A percentile compares a stretch with the other conserved stretches of the same genome.
phyloP scores from a whole-genome alignment of 495 filamentous ascomycete species.

The Parmelia sp. region DNA sequence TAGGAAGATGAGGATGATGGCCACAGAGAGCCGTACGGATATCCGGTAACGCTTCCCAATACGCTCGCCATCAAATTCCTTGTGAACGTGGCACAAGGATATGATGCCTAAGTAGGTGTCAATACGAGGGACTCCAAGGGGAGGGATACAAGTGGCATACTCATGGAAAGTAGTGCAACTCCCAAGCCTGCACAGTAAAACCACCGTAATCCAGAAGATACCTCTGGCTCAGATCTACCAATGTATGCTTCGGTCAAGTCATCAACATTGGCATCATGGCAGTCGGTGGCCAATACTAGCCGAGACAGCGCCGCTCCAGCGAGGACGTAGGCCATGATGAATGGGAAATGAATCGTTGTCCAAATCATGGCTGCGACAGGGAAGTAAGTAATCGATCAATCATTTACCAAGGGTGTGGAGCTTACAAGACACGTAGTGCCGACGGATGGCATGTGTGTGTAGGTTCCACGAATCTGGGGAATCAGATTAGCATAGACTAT shows the following conservation, averaged over 20 bases:
- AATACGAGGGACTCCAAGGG: background rate
- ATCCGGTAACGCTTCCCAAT: constrained; percentile 43
- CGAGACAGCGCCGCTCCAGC: constrained; percentile 45
- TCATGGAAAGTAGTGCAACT: constrained; percentile 47
- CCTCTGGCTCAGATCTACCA: constrained; percentile 36
- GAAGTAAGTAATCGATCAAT: background rate
- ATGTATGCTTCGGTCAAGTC: constrained; percentile 42
- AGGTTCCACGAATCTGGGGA: constrained; percentile 41
- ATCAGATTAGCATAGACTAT: background rate
- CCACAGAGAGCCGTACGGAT: constrained; percentile 41
- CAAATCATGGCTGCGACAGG: constrained; percentile 34
- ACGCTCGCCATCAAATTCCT: constrained; percentile 36
- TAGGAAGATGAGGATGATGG: constrained; percentile 42
- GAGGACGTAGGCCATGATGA: constrained; percentile 54
- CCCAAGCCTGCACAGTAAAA: constrained; percentile 54
- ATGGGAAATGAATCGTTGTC: constrained; percentile 43
- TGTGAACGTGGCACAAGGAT: constrained; percentile 39
- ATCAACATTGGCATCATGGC: constrained; percentile 34
- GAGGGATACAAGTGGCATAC: constrained; percentile 19
- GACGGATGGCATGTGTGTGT: constrained; percentile 50
- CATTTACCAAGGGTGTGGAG: constrained; percentile 6
- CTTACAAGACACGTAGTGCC: constrained; percentile 37
- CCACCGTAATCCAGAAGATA: constrained; percentile 46
- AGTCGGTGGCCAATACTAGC: constrained; percentile 50
- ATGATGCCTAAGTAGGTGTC: constrained; percentile 31